phyloP scores from a whole-genome alignment of 352 stramenopile species.

The Salisapilia sapeloensis region DNA sequence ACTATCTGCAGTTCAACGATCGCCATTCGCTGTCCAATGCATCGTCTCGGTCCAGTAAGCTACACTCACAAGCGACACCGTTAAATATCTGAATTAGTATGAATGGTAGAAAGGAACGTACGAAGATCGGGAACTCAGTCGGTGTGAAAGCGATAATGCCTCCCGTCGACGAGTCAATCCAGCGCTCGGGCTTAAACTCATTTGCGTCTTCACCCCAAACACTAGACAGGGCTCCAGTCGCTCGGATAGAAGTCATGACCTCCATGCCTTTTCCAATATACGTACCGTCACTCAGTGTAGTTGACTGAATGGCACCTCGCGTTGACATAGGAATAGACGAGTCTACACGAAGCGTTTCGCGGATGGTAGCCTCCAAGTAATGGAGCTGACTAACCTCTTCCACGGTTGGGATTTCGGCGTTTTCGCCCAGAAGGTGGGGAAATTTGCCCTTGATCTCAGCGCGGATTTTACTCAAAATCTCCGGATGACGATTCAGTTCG shows the following conservation, averaged over 20 bases:
- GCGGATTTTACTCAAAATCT: conserved; percentile 15
- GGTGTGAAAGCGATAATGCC: conserved; percentile 16
- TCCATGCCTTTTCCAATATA: conserved; percentile 28
- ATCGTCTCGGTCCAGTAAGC: conserved; percentile 42
- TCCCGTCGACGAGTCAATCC: conserved; percentile 17
- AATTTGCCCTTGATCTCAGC: conserved; percentile 10
- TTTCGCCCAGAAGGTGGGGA: conserved; percentile 1
- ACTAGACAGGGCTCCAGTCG: conserved; percentile 16
- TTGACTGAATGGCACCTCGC: conserved; percentile 17
- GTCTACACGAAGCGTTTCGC: conserved; percentile 45
- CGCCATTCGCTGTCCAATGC: conserved; percentile 37
- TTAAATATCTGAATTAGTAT: no score
- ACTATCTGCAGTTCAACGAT: conserved; percentile 59
- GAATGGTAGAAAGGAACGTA: no score
- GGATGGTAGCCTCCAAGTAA: conserved; percentile 40
- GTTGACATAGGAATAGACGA: conserved; percentile 23
- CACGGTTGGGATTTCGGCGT: conserved; percentile 5
- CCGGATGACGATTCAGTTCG: conserved; percentile 19
- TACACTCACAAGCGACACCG: no score
- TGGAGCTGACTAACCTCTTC: conserved; percentile 25
- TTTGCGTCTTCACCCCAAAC: conserved; percentile 46
- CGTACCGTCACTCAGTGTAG: conserved; percentile 47
- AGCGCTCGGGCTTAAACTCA: conserved; percentile 28
- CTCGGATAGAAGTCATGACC: conserved; percentile 31
- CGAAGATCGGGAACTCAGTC: conserved; percentile 54